Base-by-base conservation (phyloP, 768 basidiomycete genomes). In the Russula virescens region DNA sequence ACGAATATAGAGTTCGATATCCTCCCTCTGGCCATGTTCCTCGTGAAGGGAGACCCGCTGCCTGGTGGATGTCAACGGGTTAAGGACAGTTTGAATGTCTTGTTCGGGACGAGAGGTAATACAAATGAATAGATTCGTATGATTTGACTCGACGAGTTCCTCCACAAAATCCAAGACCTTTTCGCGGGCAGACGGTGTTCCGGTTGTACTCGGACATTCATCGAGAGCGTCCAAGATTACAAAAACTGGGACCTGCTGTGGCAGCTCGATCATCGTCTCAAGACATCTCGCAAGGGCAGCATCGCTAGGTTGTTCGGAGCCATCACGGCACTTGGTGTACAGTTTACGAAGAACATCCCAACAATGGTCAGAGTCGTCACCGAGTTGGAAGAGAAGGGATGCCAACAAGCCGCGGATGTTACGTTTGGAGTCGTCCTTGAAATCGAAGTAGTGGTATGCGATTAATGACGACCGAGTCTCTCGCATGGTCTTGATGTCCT, bases 41-140 rank as follows among this genome's bases (percentile, higher is more conserved):
- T 60, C 58, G 9, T 60, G 49, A 43, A 60, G 58, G n/a, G 50
- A 60, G 1, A 60, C 26, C 26, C 28, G 42, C 8, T 13, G 31
- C 13, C 28, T n/a, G 11, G 18, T 19, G 18, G 50, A 11, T 31
- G 58, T 50, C 28, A 50, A 21, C 19, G 48, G 58, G n/a, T 50
- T 21, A 40, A 60, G 50, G 16, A 52, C n/a, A 23, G n/a, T 7
- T 40, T 47, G 35, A 0, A 57, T 57, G 21, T 57, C 56, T 34
- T 48, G 45, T 25, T 57, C 57, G 10, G 57, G 47, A 18, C 58
- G 50, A 60, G 50, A 52, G 9, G 58, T 60, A 18, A 60, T 26
- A 21, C 58, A 60, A 0, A 52, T n/a, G 51, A 43, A 52, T 7
- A 58, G n/a, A 31, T 58, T 51, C 16, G 58, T 8, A 51, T 40